phyloP scores from a whole-genome alignment of 2,329 filamentous ascomycete species.

The Orbilia blumenaviensis region DNA sequence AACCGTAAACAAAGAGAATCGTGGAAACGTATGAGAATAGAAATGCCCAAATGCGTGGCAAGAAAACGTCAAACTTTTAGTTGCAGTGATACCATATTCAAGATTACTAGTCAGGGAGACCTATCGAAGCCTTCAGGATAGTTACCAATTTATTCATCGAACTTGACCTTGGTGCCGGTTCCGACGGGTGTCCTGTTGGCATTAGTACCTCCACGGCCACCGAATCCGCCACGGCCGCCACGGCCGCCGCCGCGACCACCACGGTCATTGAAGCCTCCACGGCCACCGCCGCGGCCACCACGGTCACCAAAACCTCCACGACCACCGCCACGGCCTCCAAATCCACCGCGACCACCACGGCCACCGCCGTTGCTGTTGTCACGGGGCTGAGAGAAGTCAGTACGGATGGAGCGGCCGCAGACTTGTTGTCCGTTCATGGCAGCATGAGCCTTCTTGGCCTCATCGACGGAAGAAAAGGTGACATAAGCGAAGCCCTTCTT shows the following conservation, averaged over 20 bases:
- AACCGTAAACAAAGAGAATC: not conserved
- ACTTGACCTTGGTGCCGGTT: constrained; percentile 63
- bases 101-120: not conserved
- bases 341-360: constrained; percentile 63
- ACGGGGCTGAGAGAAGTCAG: constrained; percentile 81
- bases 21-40: not conserved
- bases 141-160: constrained; percentile 58
- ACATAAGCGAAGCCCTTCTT: constrained; percentile 95
- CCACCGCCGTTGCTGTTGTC: constrained; percentile 67
- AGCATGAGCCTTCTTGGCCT: constrained; percentile 79
- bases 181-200: constrained; percentile 58
- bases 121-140: not conserved
- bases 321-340: constrained; percentile 54
- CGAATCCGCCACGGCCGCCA: constrained; percentile 64
- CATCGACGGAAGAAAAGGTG: constrained; percentile 80
- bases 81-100: not conserved
- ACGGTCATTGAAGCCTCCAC: constrained; percentile 58
- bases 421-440: constrained; percentile 76
- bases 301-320: constrained; percentile 64
- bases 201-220: constrained; percentile 59
- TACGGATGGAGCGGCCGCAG: constrained; percentile 76
- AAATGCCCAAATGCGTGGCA: not conserved
- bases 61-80: constrained; percentile 46
- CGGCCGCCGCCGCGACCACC: constrained; percentile 55
- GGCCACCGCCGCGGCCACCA: constrained; percentile 62